These are phyloP conservation scores for Erysimum pusillum DNA, from an alignment of 441 rosid genomes.

Conservation along the genomic window DNA sequence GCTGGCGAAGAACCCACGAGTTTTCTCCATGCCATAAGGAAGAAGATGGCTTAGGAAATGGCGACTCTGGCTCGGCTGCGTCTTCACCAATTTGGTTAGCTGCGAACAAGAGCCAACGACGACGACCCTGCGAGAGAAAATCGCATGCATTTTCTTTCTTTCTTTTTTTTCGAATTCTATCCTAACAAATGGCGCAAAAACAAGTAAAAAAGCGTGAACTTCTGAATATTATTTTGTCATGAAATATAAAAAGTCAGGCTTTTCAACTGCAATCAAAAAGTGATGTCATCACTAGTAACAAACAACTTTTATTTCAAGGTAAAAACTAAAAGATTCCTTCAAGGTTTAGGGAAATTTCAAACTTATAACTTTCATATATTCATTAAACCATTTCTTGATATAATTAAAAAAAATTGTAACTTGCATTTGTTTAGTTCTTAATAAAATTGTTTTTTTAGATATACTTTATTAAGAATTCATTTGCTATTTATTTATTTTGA, in stretches of 20 bases:
- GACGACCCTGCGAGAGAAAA: conserved; percentile 49
- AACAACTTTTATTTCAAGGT: background rate
- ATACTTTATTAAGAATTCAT: too few species aligned
- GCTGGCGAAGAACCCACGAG: too few species aligned
- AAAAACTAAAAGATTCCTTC: background rate
- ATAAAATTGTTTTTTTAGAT: too few species aligned
- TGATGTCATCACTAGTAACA: too few species aligned
- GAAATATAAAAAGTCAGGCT: too few species aligned
- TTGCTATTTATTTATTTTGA: too few species aligned
- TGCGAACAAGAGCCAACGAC: conserved; percentile 34
- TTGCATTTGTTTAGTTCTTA: too few species aligned
- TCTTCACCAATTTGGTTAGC: conserved; percentile 34
- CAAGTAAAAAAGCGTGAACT: background rate
- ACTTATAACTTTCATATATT: background rate
- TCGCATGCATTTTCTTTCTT: conserved; percentile 62
- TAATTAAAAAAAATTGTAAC: too few species aligned
- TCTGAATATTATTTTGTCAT: too few species aligned
- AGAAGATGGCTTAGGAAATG: conserved; percentile 36
- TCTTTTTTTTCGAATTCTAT: background rate
- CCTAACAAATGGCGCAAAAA: conserved; percentile 23
- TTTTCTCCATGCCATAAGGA: conserved; percentile 24
- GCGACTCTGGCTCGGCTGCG: conserved; percentile 34
- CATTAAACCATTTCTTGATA: too few species aligned
- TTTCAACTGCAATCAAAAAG: background rate
- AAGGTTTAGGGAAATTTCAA: background rate